Evolutionary conservation across 169 alveolate genomes (phyloP), one percentile per base, ranked within the genome.

Genomic region (Ichthyophthirius multifiliis): DNA sequence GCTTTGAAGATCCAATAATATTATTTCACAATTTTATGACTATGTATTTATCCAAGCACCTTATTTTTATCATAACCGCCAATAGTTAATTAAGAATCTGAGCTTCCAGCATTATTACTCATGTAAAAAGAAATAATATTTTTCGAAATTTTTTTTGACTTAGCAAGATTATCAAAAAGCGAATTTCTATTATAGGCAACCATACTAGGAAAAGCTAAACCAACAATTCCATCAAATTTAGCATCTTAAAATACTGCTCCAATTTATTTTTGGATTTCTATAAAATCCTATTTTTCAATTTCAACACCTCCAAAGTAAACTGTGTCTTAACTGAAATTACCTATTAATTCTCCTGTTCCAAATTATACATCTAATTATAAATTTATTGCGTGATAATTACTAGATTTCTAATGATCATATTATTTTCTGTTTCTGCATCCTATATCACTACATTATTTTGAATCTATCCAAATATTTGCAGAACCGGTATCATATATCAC

Each of bases 1-100:
- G 83, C 83, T 35, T 83, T 75, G 35, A 83, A 62, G 9, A 76
- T 43, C 88, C 88, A 83, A 76, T 83, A 83, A 37, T 75, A 83
- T 46, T 83, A 65, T 44, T 83, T 55, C 32, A 75, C 74, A 37
- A 83, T 84, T 18, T 83, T 47, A 30, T 83, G 83, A 46, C 31
- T 75, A 27, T 75, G 65, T 7, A 83, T 39, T 16, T 75, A 80
- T 18, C 88, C 88, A 32, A 10, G 12, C 16, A 43, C 64, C 23
- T 71, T 74, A 37, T 35, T 37, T 44, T 48, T 37, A 41, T 83
- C 79, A 32, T 48, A 47, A 45, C 79, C 83, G 37, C 88, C 88
- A 3, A 83, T 32, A n/a, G 84, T 63, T 31, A 83, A 43, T 43
- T 83, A 80, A 15, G 84, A 76, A 34, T 79, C 75, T 34, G 43